Evolutionary conservation across 2,329 filamentous ascomycete genomes (phyloP), one percentile per base, ranked within the genome.

Genomic region (Pseudogymnoascus sp.): DNA sequence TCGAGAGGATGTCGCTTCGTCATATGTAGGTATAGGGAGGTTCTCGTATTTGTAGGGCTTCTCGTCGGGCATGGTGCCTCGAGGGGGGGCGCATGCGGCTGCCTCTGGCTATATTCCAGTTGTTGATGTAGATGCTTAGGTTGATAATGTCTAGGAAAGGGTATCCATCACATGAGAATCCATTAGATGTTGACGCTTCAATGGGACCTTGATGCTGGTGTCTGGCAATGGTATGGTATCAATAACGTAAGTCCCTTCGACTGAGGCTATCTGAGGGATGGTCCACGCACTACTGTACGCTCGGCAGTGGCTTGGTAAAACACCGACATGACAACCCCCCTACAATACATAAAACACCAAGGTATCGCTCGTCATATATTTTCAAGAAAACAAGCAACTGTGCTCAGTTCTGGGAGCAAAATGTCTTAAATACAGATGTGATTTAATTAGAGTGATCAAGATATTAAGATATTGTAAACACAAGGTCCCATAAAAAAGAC

Each of bases 1-100:
- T 79, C 70, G 80, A 77, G 75, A 88, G 79, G 73, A 82, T 74
- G 64, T 82, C 66, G 91, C 90, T 78, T 95, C 90, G 74, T 93
- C 90, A 75, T 94, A 94, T 49, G 86, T 86, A 30, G 90, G 91
- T 72, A 94, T 93, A 33, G 90, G 88, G 52, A 88, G 80, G 66
- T 81, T 76, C 70, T 84, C 82, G 74, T 86, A 85, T 64, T 78
- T 78, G 62, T 78, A 75, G 68, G 75, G 75, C 70, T 85, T 85
- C 73, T 83, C 78, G 73, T 82, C 81, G 66, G 76, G 73, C 69
- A 72, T 72, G 59, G 58, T 69, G 66, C 58, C 58, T 60, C 58
- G 58, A 38, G 58, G 35, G 22, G 33, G 58, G 38, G 16, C 35
- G 58, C 58, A 41, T 60, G 58, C 35, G 35, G 58, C 38, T 41